Conservation (phyloP, 768 basidiomycete species). For the Symmetrospora coprosmae region DNA sequence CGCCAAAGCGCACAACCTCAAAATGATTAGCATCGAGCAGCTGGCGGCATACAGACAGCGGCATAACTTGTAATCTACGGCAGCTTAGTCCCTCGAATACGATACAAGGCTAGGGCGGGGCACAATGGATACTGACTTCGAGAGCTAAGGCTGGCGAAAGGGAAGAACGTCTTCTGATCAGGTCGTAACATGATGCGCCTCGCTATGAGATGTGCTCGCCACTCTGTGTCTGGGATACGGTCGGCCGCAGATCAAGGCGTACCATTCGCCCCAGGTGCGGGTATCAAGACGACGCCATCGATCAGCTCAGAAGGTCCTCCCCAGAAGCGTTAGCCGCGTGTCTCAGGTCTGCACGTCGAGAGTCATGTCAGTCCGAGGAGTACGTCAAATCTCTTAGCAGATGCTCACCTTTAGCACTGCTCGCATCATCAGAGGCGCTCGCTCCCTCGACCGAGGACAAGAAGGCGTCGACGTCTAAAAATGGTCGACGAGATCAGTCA, state of each 20-base stretch:
- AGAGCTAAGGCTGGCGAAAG: background rate
- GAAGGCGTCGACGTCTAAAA: conserved; percentile 17
- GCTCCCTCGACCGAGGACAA: conserved; percentile 16
- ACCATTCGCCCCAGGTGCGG: background rate
- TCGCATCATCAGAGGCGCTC: background rate
- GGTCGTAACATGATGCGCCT: background rate
- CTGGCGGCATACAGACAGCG: conserved; percentile 36
- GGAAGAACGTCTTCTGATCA: no score
- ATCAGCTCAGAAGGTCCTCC: background rate
- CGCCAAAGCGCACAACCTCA: conserved; percentile 74
- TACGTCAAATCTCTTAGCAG: background rate
- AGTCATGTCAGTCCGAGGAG: no score
- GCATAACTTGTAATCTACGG: no score
- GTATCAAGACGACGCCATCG: background rate
- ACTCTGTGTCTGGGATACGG: background rate
- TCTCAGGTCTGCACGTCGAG: background rate
- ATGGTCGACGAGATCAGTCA: background rate
- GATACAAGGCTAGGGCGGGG: background rate
- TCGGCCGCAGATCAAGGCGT: background rate
- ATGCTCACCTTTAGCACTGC: background rate
- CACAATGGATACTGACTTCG: background rate
- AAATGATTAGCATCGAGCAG: conserved; percentile 81
- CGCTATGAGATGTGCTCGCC: background rate
- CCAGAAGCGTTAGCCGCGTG: background rate
- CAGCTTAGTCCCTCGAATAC: no score